Base-by-base conservation (phyloP, 345 rosid species). In the Lepidium aucheri region DNA sequence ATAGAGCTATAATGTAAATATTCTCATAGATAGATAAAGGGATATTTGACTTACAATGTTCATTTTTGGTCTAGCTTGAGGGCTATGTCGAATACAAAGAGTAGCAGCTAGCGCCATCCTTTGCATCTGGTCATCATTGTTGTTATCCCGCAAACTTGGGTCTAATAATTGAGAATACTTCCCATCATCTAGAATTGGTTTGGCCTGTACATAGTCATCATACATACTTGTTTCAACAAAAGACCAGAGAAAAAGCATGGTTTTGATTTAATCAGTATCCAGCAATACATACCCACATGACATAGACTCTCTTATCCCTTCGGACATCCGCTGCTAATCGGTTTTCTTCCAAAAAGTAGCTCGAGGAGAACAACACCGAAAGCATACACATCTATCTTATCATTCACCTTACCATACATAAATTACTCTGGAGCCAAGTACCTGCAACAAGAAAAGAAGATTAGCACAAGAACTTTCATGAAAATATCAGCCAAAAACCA, bases 401-500 rank as follows among this genome's bases (percentile, higher is more conserved):
- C 85, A 60, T 83, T 91, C 54, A 91, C 88, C 73, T 86, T 91
- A 22, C 97, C 99, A 65, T 83, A 83, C 96, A 89, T 83, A 69
- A 95, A 88, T 67, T 95, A 95, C 65, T 95, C 99, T 8, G 99
- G 99, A 60, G 99, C 99, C 86, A 95, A 70, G 82, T 95, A 94
- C 33, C 98, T 93, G 81, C 76, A 77, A 45, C 43, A 58, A 42
- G 52, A 60, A 73, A 13, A 14, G 4, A 74, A 60, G 39, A 22
- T 67, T 32, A 52, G 38, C 32, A 13, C 36, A 44, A 42, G 24
- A 69, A 54, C 28, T 61, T 20, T 22, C 13, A 33, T 55, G 4
- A 54, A 38, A 20, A 52, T 22, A 52, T 45, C 7, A 56, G 17
- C 54, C 1, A 12, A 35, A 24, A 65, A 34, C 2, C 1, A 22